Evolutionary conservation across 1,284 basidiomycete species (phyloP), one percentile per base, ranked within the genome.

Genomic region (Rhodotorula sp.): DNA sequence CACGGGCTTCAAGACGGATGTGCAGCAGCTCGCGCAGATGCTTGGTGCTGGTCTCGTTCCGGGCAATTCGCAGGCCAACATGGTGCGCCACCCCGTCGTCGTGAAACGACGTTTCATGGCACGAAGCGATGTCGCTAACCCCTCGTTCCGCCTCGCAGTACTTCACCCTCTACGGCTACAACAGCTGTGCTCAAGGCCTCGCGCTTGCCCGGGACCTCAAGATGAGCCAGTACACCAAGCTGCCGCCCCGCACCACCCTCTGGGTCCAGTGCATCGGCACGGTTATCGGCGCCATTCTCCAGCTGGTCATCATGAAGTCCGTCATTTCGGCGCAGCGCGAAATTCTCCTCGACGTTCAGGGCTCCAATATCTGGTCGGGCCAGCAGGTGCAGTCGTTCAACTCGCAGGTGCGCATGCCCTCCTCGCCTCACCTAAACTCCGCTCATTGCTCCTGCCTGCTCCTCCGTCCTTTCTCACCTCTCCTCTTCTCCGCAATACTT

Each of bases 171-270:
- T 77, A 76, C 65, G 73, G 75, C 34, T 73, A 61, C 67, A 50
- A 66, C 61, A 62, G 83, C 21, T 82, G n/a, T 86, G 85, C 8
- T 84, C 88, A 69, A 78, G 80, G 64, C 80, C 88, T 72, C 84
- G 85, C 39, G 79, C 84, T 71, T 85, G 80, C 87, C 5, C 84
- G 84, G 61, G 87, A 91, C 78, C 83, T 91, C 61, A 91, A 91
- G 81, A 84, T 91, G 72, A 89, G 89, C 5, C 89, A 91, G 78
- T 91, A 91, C 81, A 86, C 89, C 74, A 91, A 91, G 83, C 85
- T 91, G 12, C 51, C 51, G 7, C 60, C 50, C 13, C 51, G 37
- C 25, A 83, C 85, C 57, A 89, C 89, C 83, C 90, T 91, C 80
- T 76, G 86, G 36, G 86, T 87, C 9, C 89, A 91, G 79, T 80